These are phyloP conservation scores for Thermoascus crustaceus DNA, from an alignment of 2,329 filamentous ascomycete genomes.

Conservation along the genomic window DNA sequence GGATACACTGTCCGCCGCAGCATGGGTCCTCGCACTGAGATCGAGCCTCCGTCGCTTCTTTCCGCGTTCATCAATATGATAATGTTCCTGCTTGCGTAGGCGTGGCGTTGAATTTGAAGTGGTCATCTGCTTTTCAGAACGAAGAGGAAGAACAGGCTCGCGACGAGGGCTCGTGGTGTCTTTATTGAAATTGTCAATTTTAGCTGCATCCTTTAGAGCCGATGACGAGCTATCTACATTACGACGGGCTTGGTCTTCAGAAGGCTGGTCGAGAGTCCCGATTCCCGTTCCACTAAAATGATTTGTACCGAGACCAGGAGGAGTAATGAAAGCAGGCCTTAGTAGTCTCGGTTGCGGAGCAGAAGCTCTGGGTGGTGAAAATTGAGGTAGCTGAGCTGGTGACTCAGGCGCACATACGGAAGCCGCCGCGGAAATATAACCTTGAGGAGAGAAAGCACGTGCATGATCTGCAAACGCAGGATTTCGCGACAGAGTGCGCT, in stretches of 20 bases:
- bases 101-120: background rate
- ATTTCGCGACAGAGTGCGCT: constrained; percentile 7
- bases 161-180: background rate
- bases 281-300: no score
- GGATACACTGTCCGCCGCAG: constrained; percentile 1
- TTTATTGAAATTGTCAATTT: no score
- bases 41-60: constrained; percentile 24
- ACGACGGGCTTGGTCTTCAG: no score
- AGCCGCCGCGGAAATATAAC: background rate
- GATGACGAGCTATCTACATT: no score
- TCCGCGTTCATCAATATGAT: constrained; percentile 17
- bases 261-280: no score
- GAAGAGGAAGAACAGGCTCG: background rate
- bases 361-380: no score
- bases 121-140: background rate
- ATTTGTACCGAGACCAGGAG: no score
- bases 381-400: no score
- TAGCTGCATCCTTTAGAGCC: no score
- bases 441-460: constrained; percentile 3
- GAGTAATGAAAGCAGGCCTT: no score
- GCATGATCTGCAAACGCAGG: constrained; percentile 5
- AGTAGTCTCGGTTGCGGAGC: no score
- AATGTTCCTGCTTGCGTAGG: constrained; percentile 15
- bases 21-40: constrained; percentile 7
- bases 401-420: no score